Base-by-base conservation (phyloP, 495 filamentous ascomycete genomes). In the Penicillium goetzii region DNA sequence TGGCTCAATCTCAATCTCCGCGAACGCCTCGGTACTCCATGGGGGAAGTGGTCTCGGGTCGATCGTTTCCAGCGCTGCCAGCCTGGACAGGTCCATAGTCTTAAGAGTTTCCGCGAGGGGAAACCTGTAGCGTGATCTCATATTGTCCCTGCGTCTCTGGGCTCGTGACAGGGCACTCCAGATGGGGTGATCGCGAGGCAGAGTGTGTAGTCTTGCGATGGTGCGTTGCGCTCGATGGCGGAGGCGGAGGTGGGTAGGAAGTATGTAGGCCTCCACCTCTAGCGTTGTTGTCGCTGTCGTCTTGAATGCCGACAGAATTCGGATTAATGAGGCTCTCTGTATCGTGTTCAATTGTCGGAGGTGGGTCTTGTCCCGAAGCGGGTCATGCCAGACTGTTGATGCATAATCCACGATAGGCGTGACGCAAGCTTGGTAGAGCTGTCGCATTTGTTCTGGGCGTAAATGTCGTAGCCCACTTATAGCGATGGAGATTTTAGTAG, bases 21-120 rank as follows among this genome's bases (percentile, higher is more conserved):
- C 25, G 43, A 74, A 74, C 21, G 58, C 33, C n/a, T 70, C 41
- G 15, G n/a, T 36, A 32, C 66, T 63, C 68, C 55, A 74, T 25
- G 64, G 66, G 21, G 19, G 41, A 4, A 45, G 41, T 8, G 9
- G 41, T 12, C 41, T 1, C 2, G 41, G 41, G 9, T 45, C 41
- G 9, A 72, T 72, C 36, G 45, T 74, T 34, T 74, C 63, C 8
- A 72, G 56, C 43, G 19, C 56, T 0, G 40, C 10, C 4, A 68
- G 33, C 15, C 62, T 60, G 1, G 49, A 33, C 1, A 62, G 19
- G 57, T 71, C 50, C 25, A 68, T 68, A 3, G 58, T 68, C 36
- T 61, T 49, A 2, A 68, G 14, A 3, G 58, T 41, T 56, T 71
- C 62, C 32, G 65, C 58, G 0, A 71, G 66, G 2, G 60, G 68